phyloP scores from a whole-genome alignment of 768 basidiomycete genomes.

The Tephrocybe sp. region DNA sequence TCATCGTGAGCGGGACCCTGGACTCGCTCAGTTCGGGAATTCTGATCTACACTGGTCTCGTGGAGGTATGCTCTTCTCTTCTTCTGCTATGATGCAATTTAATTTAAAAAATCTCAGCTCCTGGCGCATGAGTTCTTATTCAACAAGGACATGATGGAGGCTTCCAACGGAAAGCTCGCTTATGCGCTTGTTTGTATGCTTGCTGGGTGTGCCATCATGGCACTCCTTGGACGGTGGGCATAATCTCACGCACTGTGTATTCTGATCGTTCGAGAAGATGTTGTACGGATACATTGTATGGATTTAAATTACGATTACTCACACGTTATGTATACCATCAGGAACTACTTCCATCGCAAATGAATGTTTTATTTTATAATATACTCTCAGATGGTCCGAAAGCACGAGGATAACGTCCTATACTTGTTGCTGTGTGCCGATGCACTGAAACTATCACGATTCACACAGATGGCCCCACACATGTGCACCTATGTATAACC shows the following conservation, averaged over 20 bases:
- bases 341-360: no score
- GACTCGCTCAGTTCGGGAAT: slow-evolving; percentile 89
- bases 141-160: slow-evolving; percentile 81
- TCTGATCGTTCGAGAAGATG: not conserved
- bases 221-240: slow-evolving; percentile 88
- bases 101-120: slow-evolving; percentile 41
- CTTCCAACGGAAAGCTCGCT: slow-evolving; percentile 59
- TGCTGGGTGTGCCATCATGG: slow-evolving; percentile 87
- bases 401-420: no score
- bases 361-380: no score
- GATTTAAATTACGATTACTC: no score
- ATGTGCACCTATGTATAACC: no score
- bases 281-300: not conserved
- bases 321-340: no score
- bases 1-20: slow-evolving; percentile 81
- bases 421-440: no score
- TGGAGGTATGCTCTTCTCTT: slow-evolving; percentile 10
- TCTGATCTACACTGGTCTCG: slow-evolving; percentile 69
- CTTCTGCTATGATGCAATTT: slow-evolving; percentile 1
- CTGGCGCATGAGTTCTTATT: slow-evolving; percentile 96
- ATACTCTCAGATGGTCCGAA: no score
- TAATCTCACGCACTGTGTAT: slow-evolving; percentile 29
- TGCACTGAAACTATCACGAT: no score
- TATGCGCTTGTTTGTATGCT: slow-evolving; percentile 80
- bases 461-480: no score